These are phyloP conservation scores for Tetrahymena malaccensis DNA, from an alignment of 73 alveolate genomes.

Conservation along the genomic window DNA sequence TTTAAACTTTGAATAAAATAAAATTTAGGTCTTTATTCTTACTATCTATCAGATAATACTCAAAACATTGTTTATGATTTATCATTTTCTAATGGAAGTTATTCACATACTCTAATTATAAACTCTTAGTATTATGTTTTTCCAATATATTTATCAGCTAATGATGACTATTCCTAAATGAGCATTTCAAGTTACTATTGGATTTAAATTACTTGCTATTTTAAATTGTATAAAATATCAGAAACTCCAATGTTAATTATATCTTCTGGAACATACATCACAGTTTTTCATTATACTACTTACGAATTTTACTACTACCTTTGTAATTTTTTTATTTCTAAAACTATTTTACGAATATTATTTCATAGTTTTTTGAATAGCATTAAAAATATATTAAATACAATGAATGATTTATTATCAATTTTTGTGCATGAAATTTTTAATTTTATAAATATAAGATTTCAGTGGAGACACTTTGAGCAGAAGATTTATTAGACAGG, in stretches of 20 bases:
- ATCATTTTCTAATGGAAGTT: neutral
- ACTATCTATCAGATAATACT: neutral
- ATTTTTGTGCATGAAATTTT: no score
- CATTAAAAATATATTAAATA: no score
- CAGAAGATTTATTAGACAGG: no score
- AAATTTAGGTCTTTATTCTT: neutral
- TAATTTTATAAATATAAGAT: no score
- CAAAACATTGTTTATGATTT: neutral
- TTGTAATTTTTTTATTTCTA: no score
- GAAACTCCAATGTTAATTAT: neutral
- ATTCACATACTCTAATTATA: neutral
- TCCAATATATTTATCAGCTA: neutral
- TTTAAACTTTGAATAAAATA: no score
- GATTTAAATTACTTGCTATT: neutral
- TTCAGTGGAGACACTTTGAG: no score
- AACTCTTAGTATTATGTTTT: neutral
- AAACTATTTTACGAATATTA: no score
- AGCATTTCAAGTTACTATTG: neutral
- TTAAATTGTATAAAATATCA: neutral
- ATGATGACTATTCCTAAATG: neutral
- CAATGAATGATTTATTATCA: no score
- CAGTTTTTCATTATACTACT: neutral
- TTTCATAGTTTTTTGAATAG: no score
- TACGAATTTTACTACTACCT: no score
- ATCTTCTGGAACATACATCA: neutral